These are phyloP conservation scores for Artemisia annua DNA, from an alignment of 129 eudicot genomes.

Conservation along the genomic window DNA sequence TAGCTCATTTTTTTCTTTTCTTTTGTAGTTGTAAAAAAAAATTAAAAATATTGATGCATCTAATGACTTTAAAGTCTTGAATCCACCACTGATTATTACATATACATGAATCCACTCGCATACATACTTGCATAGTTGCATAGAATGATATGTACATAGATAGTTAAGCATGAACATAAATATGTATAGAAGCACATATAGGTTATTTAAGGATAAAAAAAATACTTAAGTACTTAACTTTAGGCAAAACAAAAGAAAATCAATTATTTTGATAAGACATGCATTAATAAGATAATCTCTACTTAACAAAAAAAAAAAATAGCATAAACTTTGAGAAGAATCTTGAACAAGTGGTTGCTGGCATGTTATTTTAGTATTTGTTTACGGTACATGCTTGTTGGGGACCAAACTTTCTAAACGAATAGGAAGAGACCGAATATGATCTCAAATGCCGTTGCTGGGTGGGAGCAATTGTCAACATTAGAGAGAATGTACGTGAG, in stretches of 20 bases:
- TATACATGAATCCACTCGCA: no score
- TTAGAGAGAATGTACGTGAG: slow-evolving; percentile 6
- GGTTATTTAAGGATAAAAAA: background rate
- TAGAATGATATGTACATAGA: no score
- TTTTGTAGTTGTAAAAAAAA: no score
- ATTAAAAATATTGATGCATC: no score
- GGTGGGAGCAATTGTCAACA: background rate
- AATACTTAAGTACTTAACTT: no score
- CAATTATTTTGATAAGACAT: background rate
- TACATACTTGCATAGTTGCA: no score
- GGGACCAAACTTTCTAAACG: slow-evolving; percentile 16
- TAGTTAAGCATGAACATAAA: no score
- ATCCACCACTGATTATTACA: no score
- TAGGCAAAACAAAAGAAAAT: no score
- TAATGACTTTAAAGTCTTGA: no score
- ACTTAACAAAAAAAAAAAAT: background rate
- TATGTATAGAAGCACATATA: background rate
- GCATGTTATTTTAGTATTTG: background rate
- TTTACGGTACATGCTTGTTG: slow-evolving; percentile 13
- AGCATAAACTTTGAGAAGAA: slow-evolving; percentile 10
- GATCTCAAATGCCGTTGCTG: background rate
- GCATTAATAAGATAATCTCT: background rate
- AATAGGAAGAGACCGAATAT: slow-evolving; percentile 12
- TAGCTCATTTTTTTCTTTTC: no score
- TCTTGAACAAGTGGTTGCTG: background rate